These are phyloP conservation scores for Lasiodiplodia sp. DNA, from an alignment of 2,329 filamentous ascomycete genomes.

Conservation along the genomic window DNA sequence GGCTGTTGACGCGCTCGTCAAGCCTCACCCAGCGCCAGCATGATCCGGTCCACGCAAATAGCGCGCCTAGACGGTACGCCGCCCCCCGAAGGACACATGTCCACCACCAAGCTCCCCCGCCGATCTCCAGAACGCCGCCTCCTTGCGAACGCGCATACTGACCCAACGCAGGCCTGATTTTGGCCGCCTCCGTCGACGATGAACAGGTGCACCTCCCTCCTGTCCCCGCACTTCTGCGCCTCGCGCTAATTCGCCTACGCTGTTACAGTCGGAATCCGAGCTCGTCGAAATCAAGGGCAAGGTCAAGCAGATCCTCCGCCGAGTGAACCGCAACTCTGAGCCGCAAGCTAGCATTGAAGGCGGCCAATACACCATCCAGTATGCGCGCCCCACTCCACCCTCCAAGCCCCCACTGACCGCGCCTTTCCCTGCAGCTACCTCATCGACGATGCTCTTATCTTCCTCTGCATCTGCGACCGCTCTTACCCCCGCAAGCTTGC, in stretches of 20 bases:
- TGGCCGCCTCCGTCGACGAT: conserved; percentile 94
- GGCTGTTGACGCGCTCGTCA: conserved; percentile 21
- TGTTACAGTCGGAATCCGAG: conserved; percentile 68
- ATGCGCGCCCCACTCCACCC: conserved; percentile 45
- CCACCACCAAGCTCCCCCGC: conserved; percentile 25
- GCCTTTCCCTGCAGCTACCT: conserved; percentile 70
- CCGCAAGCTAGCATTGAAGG: conserved; percentile 92
- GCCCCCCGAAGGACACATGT: conserved; percentile 28
- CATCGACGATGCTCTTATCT: conserved; percentile 82
- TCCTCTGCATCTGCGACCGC: conserved; percentile 90
- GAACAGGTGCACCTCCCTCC: conserved; percentile 64
- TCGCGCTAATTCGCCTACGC: conserved; percentile 33
- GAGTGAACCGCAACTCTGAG: conserved; percentile 87
- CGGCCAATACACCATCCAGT: conserved; percentile 85
- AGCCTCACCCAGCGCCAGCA: conserved; percentile 44
- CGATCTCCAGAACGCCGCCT: conserved; percentile 17
- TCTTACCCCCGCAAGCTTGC: conserved; percentile 98
- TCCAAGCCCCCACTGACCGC: conserved; percentile 34
- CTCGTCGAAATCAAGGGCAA: conserved; percentile 86
- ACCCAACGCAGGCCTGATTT: conserved; percentile 75
- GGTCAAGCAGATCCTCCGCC: conserved; percentile 87
- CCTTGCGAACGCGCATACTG: conserved; percentile 32
- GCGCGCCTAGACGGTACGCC: conserved; percentile 83
- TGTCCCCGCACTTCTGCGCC: neutral
- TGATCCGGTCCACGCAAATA: conserved; percentile 95